phyloP scores from a whole-genome alignment of 208 protist species.

The Blastocrithidia nonstop region DNA sequence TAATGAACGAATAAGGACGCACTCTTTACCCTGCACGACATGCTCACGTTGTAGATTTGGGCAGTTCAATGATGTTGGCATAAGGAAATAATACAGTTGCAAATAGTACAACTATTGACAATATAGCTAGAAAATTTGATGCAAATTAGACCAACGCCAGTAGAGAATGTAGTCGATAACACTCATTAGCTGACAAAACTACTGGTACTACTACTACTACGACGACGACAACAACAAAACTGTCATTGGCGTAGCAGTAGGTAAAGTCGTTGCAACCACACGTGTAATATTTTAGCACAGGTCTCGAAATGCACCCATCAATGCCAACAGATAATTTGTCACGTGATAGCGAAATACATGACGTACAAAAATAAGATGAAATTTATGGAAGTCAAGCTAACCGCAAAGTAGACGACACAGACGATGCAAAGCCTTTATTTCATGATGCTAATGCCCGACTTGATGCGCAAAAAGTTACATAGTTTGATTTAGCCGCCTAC shows the following conservation, averaged over 20 bases:
- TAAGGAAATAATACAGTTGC: not conserved
- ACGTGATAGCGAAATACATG: not conserved
- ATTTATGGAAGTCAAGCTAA: not conserved
- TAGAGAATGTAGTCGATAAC: too few relatives aligned
- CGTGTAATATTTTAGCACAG: conserved; percentile 37
- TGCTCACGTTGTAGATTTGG: conserved; percentile 9
- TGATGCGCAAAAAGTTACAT: conserved; percentile 15
- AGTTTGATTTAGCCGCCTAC: conserved; percentile 75
- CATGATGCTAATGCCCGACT: not conserved
- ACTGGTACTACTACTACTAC: conserved; percentile 4
- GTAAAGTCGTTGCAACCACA: conserved; percentile 12
- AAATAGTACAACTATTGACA: conserved; percentile 5
- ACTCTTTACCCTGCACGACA: conserved; percentile 16
- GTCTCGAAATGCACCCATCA: conserved; percentile 7
- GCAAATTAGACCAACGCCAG: too few relatives aligned
- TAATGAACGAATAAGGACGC: conserved; percentile 3
- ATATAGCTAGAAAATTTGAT: too few relatives aligned
- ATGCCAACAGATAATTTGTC: conserved; percentile 2
- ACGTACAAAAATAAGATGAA: conserved; percentile 4
- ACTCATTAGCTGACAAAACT: too few relatives aligned
- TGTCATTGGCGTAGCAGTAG: conserved; percentile 18
- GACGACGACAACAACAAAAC: conserved; percentile 2
- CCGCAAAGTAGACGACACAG: not conserved
- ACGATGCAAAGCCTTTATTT: not conserved
- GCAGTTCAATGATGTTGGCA: not conserved